phyloP scores from a whole-genome alignment of 768 basidiomycete genomes.

The Asterophora lycoperdoides region DNA sequence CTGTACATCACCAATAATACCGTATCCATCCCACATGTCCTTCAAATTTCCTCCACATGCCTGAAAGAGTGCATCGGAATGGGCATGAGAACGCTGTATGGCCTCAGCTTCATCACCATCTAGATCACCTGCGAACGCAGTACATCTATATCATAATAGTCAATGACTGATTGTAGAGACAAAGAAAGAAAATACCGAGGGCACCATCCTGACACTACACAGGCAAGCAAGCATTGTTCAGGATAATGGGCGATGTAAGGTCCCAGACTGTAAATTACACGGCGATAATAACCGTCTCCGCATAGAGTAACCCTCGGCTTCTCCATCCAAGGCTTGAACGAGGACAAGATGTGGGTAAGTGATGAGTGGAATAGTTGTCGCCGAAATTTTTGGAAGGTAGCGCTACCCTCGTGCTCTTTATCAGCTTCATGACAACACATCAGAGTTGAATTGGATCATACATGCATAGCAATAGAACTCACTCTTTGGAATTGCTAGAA shows the following conservation, averaged over 20 bases:
- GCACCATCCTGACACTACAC: slow-evolving; percentile 25
- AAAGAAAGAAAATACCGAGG: background rate
- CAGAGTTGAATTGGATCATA: background rate
- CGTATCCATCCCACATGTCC: slow-evolving; percentile 24
- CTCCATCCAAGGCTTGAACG: slow-evolving; percentile 21
- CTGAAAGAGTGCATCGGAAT: slow-evolving; percentile 12
- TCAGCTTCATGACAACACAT: slow-evolving; percentile 1
- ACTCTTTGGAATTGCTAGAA: slow-evolving; percentile 25
- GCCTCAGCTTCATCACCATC: background rate
- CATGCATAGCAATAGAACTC: background rate
- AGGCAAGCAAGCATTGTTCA: slow-evolving; percentile 20
- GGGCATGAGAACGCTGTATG: slow-evolving; percentile 7
- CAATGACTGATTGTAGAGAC: background rate
- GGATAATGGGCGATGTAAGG: slow-evolving; percentile 27
- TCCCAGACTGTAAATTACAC: slow-evolving; percentile 23
- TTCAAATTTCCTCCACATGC: slow-evolving; percentile 10
- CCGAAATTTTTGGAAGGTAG: slow-evolving; percentile 16
- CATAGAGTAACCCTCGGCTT: slow-evolving; percentile 20
- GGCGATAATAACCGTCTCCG: slow-evolving; percentile 22
- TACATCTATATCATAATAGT: slow-evolving; percentile 8
- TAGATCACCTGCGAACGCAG: slow-evolving; percentile 1
- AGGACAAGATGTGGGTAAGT: slow-evolving; percentile 12
- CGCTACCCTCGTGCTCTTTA: background rate
- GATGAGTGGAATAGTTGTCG: slow-evolving; percentile 20
- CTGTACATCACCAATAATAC: slow-evolving; percentile 22